Base-by-base conservation (phyloP, 345 rosid species). In the Cardiospermum halicacabum region DNA sequence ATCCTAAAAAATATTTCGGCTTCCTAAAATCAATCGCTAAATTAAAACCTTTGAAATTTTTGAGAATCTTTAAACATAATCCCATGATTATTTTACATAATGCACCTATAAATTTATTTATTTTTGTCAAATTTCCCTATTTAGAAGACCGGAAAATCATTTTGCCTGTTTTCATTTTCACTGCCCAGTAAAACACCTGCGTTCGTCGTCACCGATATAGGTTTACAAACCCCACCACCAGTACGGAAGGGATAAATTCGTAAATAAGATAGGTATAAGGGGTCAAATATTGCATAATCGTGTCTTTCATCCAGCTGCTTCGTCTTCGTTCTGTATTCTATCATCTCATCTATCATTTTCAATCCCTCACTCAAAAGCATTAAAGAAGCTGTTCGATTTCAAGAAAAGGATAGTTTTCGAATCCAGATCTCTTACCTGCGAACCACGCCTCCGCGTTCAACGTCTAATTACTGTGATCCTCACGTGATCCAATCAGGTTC, bases 371-470 rank as follows among this genome's bases (percentile, higher is more conserved):
- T 60, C 25, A 28, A 28, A 62, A 64, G 58, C 74, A 61, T 78
- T 40, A 31, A 27, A 61, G 25, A 64, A 64, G 40, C 43, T 63
- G 28, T 58, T 19, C 19, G 19, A 21, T 30, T 27, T 3, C 16
- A 8, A 28, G 50, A 26, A 7, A 61, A 19, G 32, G 16, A 11
- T 11, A 22, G 8, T 8, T 22, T 53, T 56, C 16, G 43, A 62
- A 54, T 54, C 53, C 65, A 53, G 80, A 75, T 75, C 83, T 60
- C 31, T 48, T 15, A 60, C 68, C 72, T 13, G 39, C 36, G 59
- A 49, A 64, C 71, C 49, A 50, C 19, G 51, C 55, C 12, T 56
- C 68, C 28, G 34, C 51, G 8, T 47, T 47, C 16, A 30, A 34
- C 36, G 56, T 19, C 49, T 40, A 22, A n/a, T 50, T 30, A n/a